Base-by-base conservation (phyloP, 1,284 basidiomycete genomes). In the Psilocybe mexicana region DNA sequence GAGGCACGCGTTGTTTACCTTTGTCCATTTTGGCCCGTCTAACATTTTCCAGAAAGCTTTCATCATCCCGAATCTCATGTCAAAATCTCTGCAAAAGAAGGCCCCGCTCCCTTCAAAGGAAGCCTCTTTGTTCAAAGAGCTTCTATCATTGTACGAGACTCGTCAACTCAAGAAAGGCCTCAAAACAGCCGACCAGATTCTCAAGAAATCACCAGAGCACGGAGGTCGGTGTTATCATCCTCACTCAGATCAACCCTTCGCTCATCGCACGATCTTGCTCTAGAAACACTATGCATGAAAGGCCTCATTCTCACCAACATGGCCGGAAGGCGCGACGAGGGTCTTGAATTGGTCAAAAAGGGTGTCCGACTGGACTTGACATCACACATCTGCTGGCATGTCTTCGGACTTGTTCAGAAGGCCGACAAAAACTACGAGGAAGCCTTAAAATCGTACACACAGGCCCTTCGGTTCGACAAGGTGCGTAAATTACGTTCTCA, bases 341-440 rank as follows among this genome's bases (percentile, higher is more conserved):
- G 94, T 18, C 79, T 93, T 59, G 88, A 90, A 35, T 81, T 96
- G 59, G 93, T 97, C 59, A 92, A 92, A 76, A 87, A 92, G 63
- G 97, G 94, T 47, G 84, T 97, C 62, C 86, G 88, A 59, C 83
- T 91, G 61, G 95, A 98, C 76, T 79, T 96, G 59, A 93, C 87
- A 38, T 95, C 92, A 25, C 96, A 99, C 71, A 98, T 99, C 69
- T 92, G 90, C 69, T 99, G 97, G 96, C 97, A 99, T 72, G 96
- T 99, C 60, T 92, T 95, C 68, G 97, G 95, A 45, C 87, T 98
- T 67, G 86, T 96, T 35, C 91, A 94, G 70, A 93, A 95, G 73
- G 90, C 88, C 44, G 92, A 96, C 72, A 93, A 89, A 73, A 94
- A 95, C 69, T 96, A 94, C 65, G 89, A 92, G 65, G 92, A 93